Evolutionary conservation across 2,329 filamentous ascomycete genomes (phyloP), one percentile per base, ranked within the genome.

Genomic region (Fusarium graminum): DNA sequence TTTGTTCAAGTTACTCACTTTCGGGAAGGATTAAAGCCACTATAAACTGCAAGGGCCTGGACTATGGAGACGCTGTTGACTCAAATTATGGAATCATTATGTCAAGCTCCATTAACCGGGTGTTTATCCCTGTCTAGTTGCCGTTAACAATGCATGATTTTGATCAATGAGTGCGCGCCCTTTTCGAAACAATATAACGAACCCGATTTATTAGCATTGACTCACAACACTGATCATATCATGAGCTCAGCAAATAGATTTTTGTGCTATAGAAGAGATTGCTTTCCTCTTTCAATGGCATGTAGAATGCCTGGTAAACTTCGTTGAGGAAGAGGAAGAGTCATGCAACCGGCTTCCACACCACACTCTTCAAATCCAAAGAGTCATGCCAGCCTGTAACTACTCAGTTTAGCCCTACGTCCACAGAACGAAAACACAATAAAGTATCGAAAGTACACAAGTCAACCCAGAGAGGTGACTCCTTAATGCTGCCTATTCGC

Each of bases 11-110:
- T 58, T 56, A 28, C 46, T 53, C 52, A 58, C 43, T 13, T 28
- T 32, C 36, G 28, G 29, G 49, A 67, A 49, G 56, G 63, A 69
- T 22, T 53, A 16, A 39, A 44, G 43, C 40, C 38, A 22, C 47
- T 26, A 38, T 38, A 12, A 26, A 43, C 14, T 28, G 38, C 17
- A 43, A 55, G 32, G 28, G 36, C 30, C 22, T 47, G 1, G 9
- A 22, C 29, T 55, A 59, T 59, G 57, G 56, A 42, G 34, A 47
- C 49, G 1, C 2, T n/a, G 38, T 56, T 62, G 49, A 62, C 41
- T 62, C 57, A 43, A 45, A 34, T 6, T 42, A 34, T 56, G 49
- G 49, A 56, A 56, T 55, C 41, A 53, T 42, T 6, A n/a, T 51
- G 26, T 36, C 7, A 9, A 36, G n/a, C 16, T 36, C n/a, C 34